Percentiles rank a stretch among this genome's conserved stretches.
These are phyloP conservation scores for Brassica cretica DNA, from an alignment of 345 rosid genomes.

Conservation along the genomic window DNA sequence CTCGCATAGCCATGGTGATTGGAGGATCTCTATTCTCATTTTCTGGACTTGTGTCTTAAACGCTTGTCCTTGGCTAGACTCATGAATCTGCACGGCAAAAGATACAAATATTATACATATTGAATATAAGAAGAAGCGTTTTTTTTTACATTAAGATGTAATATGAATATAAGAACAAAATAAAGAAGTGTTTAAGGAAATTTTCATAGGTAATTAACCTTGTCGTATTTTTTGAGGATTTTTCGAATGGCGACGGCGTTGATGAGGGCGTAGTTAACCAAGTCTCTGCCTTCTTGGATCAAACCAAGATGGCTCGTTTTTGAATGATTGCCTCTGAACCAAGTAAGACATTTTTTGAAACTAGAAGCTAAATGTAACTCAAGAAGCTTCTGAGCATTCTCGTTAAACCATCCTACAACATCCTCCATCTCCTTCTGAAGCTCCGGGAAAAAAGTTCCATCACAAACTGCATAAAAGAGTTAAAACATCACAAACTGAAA, in stretches of 20 bases:
- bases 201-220: conserved; percentile 38
- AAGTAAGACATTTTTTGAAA: conserved; percentile 61
- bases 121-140: not conserved
- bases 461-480: conserved; percentile 58
- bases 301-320: conserved; percentile 54
- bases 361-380: conserved; percentile 83
- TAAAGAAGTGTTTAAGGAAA: not conserved
- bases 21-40: conserved; percentile 86
- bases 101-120: not conserved
- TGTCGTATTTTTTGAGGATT: conserved; percentile 93
- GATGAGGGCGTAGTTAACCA: conserved; percentile 82
- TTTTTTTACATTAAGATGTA: too few relatives aligned
- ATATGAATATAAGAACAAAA: too few relatives aligned
- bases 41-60: conserved; percentile 81
- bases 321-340: conserved; percentile 62
- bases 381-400: conserved; percentile 80
- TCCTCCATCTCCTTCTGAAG: conserved; percentile 79
- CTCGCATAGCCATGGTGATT: conserved; percentile 94
- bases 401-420: conserved; percentile 77
- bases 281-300: conserved; percentile 79
- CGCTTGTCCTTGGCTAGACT: conserved; percentile 90
- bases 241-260: conserved; percentile 83
- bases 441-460: conserved; percentile 89
- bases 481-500: not conserved
- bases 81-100: conserved; percentile 62